A percentile compares a stretch with the other conserved stretches of the same genome.
Conservation (phyloP, 441 rosid species). For the Aquilaria agallochum region DNA sequence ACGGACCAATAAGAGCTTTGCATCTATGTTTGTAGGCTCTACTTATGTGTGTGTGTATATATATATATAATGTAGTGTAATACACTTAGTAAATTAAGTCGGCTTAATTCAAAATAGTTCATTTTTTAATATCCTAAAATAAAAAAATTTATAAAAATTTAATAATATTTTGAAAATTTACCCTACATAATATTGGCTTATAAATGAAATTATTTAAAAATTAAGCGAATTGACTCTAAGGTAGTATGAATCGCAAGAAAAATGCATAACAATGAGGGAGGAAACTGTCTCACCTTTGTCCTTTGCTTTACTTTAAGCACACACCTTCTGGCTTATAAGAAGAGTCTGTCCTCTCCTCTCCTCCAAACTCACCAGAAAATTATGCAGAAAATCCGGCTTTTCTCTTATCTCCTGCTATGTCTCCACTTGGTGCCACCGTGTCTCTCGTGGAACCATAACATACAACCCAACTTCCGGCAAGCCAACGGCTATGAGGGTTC, state of each 20-base stretch:
- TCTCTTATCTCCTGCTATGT: slow-evolving; percentile 15
- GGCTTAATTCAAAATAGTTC: background rate
- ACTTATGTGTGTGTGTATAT: too few relatives aligned
- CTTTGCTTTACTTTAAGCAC: slow-evolving; percentile 4
- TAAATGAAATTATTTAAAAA: slow-evolving; percentile 21
- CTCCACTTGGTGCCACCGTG: slow-evolving; percentile 12
- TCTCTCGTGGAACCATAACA: slow-evolving; percentile 21
- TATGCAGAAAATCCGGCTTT: slow-evolving; percentile 18
- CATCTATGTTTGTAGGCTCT: too few relatives aligned
- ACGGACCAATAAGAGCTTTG: too few relatives aligned
- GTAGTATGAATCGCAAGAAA: slow-evolving; percentile 14
- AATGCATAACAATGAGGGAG: slow-evolving; percentile 15
- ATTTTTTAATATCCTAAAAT: background rate
- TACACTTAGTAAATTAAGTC: background rate
- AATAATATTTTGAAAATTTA: slow-evolving; percentile 20
- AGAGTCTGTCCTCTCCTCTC: background rate
- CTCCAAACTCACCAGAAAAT: slow-evolving; percentile 1
- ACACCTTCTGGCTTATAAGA: slow-evolving; percentile 14
- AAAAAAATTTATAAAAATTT: slow-evolving; percentile 13
- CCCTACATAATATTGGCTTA: background rate
- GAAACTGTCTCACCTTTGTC: slow-evolving; percentile 4
- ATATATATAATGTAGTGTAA: background rate
- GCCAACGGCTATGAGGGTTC: slow-evolving; percentile 52
- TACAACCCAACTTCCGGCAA: slow-evolving; percentile 11
- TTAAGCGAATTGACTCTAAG: slow-evolving; percentile 1